Conservation (phyloP, 108 stramenopile genomes). For the Cyclotella sp. region DNA sequence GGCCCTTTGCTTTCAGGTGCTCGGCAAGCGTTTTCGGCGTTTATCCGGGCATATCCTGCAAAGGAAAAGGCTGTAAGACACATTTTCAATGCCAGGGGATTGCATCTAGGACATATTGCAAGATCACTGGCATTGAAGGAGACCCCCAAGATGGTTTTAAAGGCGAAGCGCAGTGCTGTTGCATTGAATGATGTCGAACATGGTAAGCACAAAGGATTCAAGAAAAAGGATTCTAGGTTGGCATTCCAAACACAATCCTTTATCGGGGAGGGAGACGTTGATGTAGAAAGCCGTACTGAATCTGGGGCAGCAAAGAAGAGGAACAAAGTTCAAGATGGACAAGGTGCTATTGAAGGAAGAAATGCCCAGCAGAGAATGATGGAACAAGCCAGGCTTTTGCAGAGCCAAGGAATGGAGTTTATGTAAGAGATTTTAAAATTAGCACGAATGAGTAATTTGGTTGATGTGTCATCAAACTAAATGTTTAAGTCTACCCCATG, state of each 20-base stretch:
- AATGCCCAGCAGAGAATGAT: slow-evolving; percentile 38
- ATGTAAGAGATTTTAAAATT: slow-evolving; percentile 16
- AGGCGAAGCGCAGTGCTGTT: slow-evolving; percentile 22
- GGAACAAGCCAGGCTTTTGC: slow-evolving; percentile 38
- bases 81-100: slow-evolving; percentile 81
- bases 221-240: slow-evolving; percentile 40
- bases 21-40: slow-evolving; percentile 75
- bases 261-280: slow-evolving; percentile 7
- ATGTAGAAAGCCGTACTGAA: slow-evolving; percentile 1
- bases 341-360: neutral
- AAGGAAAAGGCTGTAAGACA: slow-evolving; percentile 85
- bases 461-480: too few relatives aligned
- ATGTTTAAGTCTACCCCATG: too few relatives aligned
- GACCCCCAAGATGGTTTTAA: slow-evolving; percentile 75
- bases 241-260: slow-evolving; percentile 3
- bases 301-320: slow-evolving; percentile 14
- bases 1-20: slow-evolving; percentile 72
- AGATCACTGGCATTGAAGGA: slow-evolving; percentile 87
- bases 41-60: slow-evolving; percentile 85
- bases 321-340: slow-evolving; percentile 2
- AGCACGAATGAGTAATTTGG: too few relatives aligned
- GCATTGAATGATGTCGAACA: slow-evolving; percentile 1
- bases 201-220: neutral
- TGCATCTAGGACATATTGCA: slow-evolving; percentile 90
- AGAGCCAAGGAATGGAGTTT: slow-evolving; percentile 33